Base-by-base conservation (phyloP, 176 grass and related monocot genomes). In the Bolboschoenus planiculmis region DNA sequence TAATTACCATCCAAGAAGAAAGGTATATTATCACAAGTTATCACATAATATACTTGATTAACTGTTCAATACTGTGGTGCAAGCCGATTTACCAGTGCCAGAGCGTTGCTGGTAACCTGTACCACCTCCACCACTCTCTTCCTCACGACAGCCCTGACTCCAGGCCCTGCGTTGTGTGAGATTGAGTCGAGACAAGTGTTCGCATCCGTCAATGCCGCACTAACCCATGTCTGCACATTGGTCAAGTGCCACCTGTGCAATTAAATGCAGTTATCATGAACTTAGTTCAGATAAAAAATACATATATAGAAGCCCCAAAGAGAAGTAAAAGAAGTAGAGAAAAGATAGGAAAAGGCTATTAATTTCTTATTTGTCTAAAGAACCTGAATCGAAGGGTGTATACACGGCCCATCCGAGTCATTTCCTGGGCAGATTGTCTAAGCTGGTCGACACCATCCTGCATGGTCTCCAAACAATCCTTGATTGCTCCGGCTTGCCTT, bases 201-300 rank as follows among this genome's bases (percentile, higher is more conserved):
- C 24, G 35, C 51, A 46, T 87, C 85, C 10, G 85, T 87, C 21
- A 87, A 64, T 9, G 85, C 85, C 14, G 78, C 85, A 42, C 85
- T 87, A 21, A 74, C 78, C 85, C 85, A 87, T 2, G 85, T 82
- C 65, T 87, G 48, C 43, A 81, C 59, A 81, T 82, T 82, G 46
- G 62, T 79, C 31, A 82, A 78, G 15, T 73, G 78, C 78, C 56
- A 82, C 31, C 80, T 82, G 80, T 48, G 16, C 4, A 48, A 82
- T 62, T 64, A 46, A 15, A 14, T 4, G 39, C 14, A 63, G 23
- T 34, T 40, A 80, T 7, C 7, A 60, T 39, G 1, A 30, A 10
- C 16, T 64, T 18, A 26, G 46, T 2, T 44, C 24, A 15, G 58
- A 44, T 61, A 47, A 64, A n/a, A 11, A 29, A 3, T 0, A 15